Base-by-base conservation (phyloP, 495 filamentous ascomycete genomes). In the Hypomontagnella monticulosa region DNA sequence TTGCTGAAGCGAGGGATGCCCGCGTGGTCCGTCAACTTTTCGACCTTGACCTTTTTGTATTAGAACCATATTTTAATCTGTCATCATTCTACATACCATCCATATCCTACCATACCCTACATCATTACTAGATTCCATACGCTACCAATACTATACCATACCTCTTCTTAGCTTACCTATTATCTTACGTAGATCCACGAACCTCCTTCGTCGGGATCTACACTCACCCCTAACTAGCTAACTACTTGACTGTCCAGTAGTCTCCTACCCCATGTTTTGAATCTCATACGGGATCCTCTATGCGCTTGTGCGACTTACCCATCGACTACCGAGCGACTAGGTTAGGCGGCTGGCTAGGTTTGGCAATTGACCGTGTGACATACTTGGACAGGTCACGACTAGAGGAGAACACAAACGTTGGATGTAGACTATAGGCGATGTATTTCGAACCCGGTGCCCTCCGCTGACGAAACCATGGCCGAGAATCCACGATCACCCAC, bases 401-500 rank as follows among this genome's bases (percentile, higher is more conserved):
- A 10, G 41, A 20, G 32, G 36, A 48, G 34, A n/a, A 18, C 12
- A 37, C 37, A 6, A 36, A 40, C 19, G 18, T 61, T 51, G 40
- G 57, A 51, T 16, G 44, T 32, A 44, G 57, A 66, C 36, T 36
- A 11, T 43, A 59, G 65, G 65, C 59, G 23, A 68, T 68, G 65
- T 46, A 19, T 37, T 60, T 60, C 50, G 44, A 61, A 30, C 33
- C 44, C 16, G 19, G 44, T 27, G 37, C 51, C n/a, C 18, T 47
- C 38, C 43, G 61, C 23, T 57, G 41, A 69, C 61, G 52, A 65
- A 38, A 73, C 56, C 56, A 76, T 76, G 74, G 63, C 70, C 37
- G 74, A 76, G 32, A 64, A 56, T 34, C 56, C 71, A 37, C 71
- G 71, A 51, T 69, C 71, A 40, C 59, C 66, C 18, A 54, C 62